Base-by-base conservation (phyloP, 768 basidiomycete genomes). In the Exsudoporus frostii region DNA sequence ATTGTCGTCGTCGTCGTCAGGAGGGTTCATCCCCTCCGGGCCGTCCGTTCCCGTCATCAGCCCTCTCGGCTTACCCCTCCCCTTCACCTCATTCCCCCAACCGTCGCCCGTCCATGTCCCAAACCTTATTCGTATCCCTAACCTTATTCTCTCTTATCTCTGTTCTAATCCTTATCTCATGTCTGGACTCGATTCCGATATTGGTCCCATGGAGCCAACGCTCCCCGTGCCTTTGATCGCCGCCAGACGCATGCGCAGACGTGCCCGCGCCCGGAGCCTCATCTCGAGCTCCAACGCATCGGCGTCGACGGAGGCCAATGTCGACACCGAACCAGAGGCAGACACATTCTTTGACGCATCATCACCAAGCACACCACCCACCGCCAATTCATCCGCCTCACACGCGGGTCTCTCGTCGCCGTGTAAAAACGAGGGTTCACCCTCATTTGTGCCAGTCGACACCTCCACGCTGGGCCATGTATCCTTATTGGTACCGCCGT, bases 241-340 rank as follows among this genome's bases (percentile, higher is more conserved):
- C 20, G 75, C 76, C 24, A 83, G 73, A 32, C 77, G 76, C 24
- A 74, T 73, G 24, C 73, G 77, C 57, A 83, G 58, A 53, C 72
- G 78, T 37, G 79, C 77, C 59, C 77, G 77, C 46, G 65, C 67
- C 47, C 80, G 77, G 57, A 83, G 68, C 50, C 68, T 71, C 44
- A 71, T 72, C 59, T 84, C 81, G 48, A 71, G 67, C 56, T 41
- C 57, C 25, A 10, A 20, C 11, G 8, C 25, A 14, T 50, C 50
- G 13, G 8, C 7, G 27, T 38, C 19, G 15, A 33, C 36, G 22
- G 25, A n/a, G 13, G 4, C 14, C 10, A n/a, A 27, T n/a, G 48
- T 45, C 29, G 22, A 47, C 22, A 8, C 22, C 2, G n/a, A 25
- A 7, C 33, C 17, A 14, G n/a, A 25, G 14, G 27, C 7, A 13